These are phyloP conservation scores for Paraphaeosphaeria sporulosa DNA, from an alignment of 2,329 filamentous ascomycete species.

Conservation along the genomic window DNA sequence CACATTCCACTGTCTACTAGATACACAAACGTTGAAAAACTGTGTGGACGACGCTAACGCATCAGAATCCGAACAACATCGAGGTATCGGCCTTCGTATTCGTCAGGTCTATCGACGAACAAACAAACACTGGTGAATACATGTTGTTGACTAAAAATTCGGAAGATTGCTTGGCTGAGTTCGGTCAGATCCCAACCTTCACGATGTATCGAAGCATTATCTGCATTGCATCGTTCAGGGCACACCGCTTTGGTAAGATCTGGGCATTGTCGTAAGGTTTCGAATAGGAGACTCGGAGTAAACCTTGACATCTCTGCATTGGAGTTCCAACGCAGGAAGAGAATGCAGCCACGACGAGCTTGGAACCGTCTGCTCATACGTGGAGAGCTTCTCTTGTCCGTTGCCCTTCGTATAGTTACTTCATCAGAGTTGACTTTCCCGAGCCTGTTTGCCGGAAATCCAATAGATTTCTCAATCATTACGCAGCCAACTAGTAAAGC, in stretches of 20 bases:
- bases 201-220: too few relatives aligned
- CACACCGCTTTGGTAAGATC: conserved; percentile 1
- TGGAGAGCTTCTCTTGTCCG: not conserved
- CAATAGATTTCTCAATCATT: not conserved
- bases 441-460: not conserved
- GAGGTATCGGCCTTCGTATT: conserved; percentile 21
- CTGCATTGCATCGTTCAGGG: not conserved
- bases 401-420: not conserved
- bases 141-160: not conserved
- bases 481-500: conserved; percentile 3
- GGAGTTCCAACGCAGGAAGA: conserved; percentile 21
- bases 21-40: conserved; percentile 30
- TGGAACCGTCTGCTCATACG: not conserved
- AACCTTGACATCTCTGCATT: conserved; percentile 28
- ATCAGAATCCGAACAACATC: conserved; percentile 24
- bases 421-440: not conserved
- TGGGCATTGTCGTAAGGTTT: conserved; percentile 19
- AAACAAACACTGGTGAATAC: conserved; percentile 24
- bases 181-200: not conserved
- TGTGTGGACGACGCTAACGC: not conserved
- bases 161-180: not conserved
- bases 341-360: not conserved
- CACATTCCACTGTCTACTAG: conserved; percentile 25
- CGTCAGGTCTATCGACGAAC: conserved; percentile 28
- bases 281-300: conserved; percentile 30